phyloP scores from a whole-genome alignment of 768 basidiomycete genomes.

The Auricularia heimuer region DNA sequence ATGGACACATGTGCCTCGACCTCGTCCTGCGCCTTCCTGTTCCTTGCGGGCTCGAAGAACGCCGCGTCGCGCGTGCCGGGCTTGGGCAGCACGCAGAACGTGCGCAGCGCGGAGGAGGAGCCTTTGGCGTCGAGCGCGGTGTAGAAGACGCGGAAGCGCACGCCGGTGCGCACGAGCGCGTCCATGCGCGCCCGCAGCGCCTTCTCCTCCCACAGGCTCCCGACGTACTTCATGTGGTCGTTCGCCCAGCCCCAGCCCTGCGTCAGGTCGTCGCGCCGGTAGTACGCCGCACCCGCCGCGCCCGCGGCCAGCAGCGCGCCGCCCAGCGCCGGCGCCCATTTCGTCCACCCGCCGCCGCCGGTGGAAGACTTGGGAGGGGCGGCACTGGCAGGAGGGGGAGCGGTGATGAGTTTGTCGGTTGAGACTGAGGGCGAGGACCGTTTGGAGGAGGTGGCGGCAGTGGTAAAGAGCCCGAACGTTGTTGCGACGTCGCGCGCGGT shows the following conservation, averaged over 20 bases:
- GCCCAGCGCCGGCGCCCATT: constrained; percentile 65
- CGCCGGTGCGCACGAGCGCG: constrained; percentile 49
- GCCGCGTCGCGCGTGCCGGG: constrained; percentile 25
- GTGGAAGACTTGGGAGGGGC: constrained; percentile 2
- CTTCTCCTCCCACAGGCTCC: constrained; percentile 73
- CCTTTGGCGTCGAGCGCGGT: constrained; percentile 55
- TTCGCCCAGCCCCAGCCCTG: constrained; percentile 63
- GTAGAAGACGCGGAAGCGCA: constrained; percentile 58
- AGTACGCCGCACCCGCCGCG: constrained; percentile 77
- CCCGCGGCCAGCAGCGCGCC: constrained; percentile 71
- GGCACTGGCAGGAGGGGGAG: constrained; percentile 14
- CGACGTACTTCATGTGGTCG: constrained; percentile 86
- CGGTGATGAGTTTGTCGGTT: constrained; percentile 13
- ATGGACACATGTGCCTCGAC: constrained; percentile 81
- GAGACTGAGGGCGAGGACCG: neutral
- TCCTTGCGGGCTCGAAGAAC: constrained; percentile 56
- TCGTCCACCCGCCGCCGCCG: constrained; percentile 35
- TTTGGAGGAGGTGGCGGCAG: constrained; percentile 22
- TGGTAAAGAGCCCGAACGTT: constrained; percentile 41
- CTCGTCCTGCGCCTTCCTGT: constrained; percentile 63
- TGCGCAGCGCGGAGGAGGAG: constrained; percentile 50
- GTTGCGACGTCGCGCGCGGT: constrained; percentile 55
- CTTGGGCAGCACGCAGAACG: constrained; percentile 69
- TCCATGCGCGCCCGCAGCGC: constrained; percentile 52
- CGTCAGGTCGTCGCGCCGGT: constrained; percentile 65